Evolutionary conservation across 1,139 yeast genomes (phyloP).

Genomic region (Geotrichum klebahnii): DNA sequence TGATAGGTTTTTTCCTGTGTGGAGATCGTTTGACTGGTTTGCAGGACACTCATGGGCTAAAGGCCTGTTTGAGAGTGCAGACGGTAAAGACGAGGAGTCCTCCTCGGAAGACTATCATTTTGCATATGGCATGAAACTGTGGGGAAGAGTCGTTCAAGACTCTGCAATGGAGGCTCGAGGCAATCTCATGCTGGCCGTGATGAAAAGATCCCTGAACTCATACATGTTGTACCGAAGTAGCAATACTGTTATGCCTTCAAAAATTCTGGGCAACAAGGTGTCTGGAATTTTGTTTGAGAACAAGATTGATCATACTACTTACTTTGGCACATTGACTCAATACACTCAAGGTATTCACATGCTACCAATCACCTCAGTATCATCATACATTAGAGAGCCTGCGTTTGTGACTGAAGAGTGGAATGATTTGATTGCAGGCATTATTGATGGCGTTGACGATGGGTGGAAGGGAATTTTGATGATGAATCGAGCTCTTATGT

Average conservation of each 20-base stretch:
- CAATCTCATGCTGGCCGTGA: conserved; percentile 64
- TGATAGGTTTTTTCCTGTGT: conserved; percentile 69
- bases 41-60: conserved; percentile 84
- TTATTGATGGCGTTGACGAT: conserved; percentile 54
- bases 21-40: conserved; percentile 74
- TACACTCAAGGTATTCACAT: conserved; percentile 95
- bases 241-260: conserved; percentile 57
- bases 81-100: conserved; percentile 78
- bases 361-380: conserved; percentile 83
- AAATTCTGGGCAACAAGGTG: conserved; percentile 59
- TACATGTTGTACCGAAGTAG: conserved; percentile 57
- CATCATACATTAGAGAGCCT: conserved; percentile 68
- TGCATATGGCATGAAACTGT: conserved; percentile 77
- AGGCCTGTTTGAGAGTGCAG: conserved; percentile 65
- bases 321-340: conserved; percentile 70
- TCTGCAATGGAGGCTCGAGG: conserved; percentile 69
- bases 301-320: conserved; percentile 87
- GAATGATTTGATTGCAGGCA: conserved; percentile 52
- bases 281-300: conserved; percentile 78
- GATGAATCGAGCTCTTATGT: conserved; percentile 59
- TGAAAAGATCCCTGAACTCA: conserved; percentile 56
- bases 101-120: conserved; percentile 81
- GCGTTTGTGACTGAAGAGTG: conserved; percentile 77
- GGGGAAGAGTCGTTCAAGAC: conserved; percentile 74
- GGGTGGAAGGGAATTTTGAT: conserved; percentile 89